phyloP scores from a whole-genome alignment of 2,329 filamentous ascomycete species.

The Hortaea werneckii region DNA sequence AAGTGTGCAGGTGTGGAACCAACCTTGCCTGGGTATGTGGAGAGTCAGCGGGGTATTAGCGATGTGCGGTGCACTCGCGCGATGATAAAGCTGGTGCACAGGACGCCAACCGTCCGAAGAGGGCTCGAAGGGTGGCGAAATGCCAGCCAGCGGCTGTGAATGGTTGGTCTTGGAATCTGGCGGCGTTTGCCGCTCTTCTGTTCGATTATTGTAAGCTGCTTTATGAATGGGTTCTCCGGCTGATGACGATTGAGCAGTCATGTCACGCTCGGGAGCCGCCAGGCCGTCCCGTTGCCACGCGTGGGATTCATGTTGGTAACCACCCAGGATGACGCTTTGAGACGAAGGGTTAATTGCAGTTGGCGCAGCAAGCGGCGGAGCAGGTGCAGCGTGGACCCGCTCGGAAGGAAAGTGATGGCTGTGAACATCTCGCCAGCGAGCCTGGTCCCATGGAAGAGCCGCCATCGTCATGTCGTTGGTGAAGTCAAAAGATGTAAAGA shows the following conservation, averaged over 20 bases:
- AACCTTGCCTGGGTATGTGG: conserved; percentile 11
- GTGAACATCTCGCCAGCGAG: conserved; percentile 1
- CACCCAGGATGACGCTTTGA: conserved; percentile 8
- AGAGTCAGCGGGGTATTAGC: conserved; percentile 11
- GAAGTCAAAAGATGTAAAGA: not conserved
- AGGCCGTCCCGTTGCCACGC: not conserved
- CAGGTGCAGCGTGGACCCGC: not conserved
- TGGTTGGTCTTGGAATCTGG: not conserved
- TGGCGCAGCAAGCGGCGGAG: conserved; percentile 11
- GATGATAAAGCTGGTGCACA: conserved; percentile 11
- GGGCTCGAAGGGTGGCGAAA: conserved; percentile 9
- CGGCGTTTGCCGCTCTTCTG: conserved; percentile 6
- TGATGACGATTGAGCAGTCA: not conserved
- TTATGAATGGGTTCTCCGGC: conserved; percentile 6
- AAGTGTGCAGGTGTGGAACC: not conserved
- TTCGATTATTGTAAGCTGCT: conserved; percentile 5
- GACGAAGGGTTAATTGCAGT: conserved; percentile 8
- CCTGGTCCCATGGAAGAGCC: not conserved
- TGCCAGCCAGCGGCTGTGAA: conserved; percentile 6
- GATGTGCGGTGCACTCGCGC: conserved; percentile 3
- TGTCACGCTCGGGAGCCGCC: conserved; percentile 1
- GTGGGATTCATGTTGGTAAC: not conserved
- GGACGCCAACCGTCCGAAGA: conserved; percentile 12
- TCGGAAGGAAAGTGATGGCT: not conserved
- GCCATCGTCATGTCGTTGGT: not conserved